Percentiles rank a stretch among this genome's conserved stretches.
Conservation (phyloP, 805 yeast genomes). For the Zygoascus bituminiphila region DNA sequence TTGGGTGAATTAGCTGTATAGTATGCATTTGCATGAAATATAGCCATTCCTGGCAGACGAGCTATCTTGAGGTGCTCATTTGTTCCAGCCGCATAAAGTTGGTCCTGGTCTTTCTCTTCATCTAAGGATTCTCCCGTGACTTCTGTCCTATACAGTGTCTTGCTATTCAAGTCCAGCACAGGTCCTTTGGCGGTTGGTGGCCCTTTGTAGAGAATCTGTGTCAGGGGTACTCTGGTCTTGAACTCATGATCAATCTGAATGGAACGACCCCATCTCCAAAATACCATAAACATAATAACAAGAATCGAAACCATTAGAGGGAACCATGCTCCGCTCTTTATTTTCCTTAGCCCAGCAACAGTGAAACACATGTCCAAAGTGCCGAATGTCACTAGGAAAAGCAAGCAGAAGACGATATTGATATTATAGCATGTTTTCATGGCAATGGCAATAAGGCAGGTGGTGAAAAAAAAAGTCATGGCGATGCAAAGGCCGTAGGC, state of each 20-base stretch:
- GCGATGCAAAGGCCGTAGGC: slow-evolving; percentile 56
- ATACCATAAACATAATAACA: background rate
- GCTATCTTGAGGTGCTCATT: background rate
- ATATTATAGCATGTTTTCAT: slow-evolving; percentile 18
- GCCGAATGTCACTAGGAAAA: background rate
- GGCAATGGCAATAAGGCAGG: slow-evolving; percentile 38
- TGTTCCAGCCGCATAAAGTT: background rate
- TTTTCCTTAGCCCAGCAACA: background rate
- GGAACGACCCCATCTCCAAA: background rate
- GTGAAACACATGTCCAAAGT: background rate
- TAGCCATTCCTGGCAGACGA: slow-evolving; percentile 1
- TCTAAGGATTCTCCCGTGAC: background rate
- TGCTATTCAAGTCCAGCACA: background rate
- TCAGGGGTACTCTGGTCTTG: background rate
- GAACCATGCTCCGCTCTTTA: background rate
- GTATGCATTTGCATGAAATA: background rate
- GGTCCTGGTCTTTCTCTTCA: background rate
- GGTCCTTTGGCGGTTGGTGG: background rate
- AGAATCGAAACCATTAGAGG: background rate
- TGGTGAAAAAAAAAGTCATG: slow-evolving; percentile 46
- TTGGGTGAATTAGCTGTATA: background rate
- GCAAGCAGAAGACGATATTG: background rate
- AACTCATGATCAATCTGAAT: background rate
- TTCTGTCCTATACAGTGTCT: background rate
- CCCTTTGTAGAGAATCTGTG: background rate